phyloP scores from a whole-genome alignment of 495 filamentous ascomycete species.

The Aspergillus diversus region DNA sequence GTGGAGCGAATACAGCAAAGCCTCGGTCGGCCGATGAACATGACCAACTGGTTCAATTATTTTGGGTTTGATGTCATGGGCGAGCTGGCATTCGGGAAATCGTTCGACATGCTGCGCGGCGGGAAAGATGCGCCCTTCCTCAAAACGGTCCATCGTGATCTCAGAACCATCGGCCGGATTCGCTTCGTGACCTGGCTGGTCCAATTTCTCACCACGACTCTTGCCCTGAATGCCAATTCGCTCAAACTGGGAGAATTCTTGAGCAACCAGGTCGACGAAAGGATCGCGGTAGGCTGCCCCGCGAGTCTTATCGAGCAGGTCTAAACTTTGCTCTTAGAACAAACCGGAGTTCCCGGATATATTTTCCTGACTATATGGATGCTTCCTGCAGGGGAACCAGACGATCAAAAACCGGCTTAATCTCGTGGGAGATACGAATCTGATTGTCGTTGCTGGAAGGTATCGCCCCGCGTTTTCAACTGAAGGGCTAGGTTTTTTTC shows the following conservation, averaged over 20 bases:
- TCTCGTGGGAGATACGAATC: background rate
- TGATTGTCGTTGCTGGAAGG: background rate
- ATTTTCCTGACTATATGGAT: background rate
- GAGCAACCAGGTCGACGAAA: too few relatives aligned
- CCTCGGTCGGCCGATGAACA: slow-evolving; percentile 23
- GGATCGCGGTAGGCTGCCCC: background rate
- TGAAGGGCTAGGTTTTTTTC: background rate
- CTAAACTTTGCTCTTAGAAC: background rate
- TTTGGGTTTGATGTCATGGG: slow-evolving; percentile 48
- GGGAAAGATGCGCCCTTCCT: slow-evolving; percentile 17
- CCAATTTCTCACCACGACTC: background rate
- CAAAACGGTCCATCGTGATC: background rate
- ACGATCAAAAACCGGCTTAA: background rate
- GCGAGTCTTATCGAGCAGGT: background rate
- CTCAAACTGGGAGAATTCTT: too few relatives aligned
- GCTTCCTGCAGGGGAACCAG: background rate
- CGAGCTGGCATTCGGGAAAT: slow-evolving; percentile 41
- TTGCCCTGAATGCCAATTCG: background rate
- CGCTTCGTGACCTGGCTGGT: background rate
- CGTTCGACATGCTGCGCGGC: slow-evolving; percentile 41
- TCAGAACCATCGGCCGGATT: background rate
- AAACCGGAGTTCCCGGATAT: background rate
- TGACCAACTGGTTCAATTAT: slow-evolving; percentile 35
- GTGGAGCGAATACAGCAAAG: background rate
- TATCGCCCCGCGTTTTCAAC: background rate